Conservation (phyloP, 148 eudicot genomes). For the Amaranthus palmeri region DNA sequence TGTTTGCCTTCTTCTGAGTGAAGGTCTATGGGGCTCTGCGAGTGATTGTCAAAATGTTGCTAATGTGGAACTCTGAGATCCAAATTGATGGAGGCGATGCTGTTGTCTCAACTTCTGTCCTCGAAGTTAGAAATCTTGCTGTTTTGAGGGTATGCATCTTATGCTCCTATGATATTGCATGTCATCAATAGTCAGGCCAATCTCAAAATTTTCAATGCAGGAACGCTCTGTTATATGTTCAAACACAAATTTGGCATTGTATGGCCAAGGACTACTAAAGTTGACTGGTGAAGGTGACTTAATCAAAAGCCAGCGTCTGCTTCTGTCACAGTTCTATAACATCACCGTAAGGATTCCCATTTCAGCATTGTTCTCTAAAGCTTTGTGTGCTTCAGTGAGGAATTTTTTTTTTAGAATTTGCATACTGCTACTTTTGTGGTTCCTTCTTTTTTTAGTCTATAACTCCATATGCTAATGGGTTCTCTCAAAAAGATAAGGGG, state of each 20-base stretch:
- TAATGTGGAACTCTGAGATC: constrained; percentile 76
- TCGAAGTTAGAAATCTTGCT: constrained; percentile 76
- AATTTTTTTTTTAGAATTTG: neutral
- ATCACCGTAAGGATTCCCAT: constrained; percentile 56
- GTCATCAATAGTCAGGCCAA: constrained; percentile 7
- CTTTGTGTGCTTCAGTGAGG: constrained; percentile 1
- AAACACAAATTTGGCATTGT: constrained; percentile 69
- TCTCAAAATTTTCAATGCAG: constrained; percentile 35
- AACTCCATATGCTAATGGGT: neutral
- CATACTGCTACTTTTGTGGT: neutral
- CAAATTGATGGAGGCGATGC: constrained; percentile 62
- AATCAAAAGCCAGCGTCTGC: constrained; percentile 72
- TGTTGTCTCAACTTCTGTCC: constrained; percentile 57
- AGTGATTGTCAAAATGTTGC: constrained; percentile 73
- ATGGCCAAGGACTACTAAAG: constrained; percentile 71
- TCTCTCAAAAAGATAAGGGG: neutral
- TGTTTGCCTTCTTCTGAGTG: constrained; percentile 18
- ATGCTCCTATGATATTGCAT: neutral
- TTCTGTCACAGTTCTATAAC: constrained; percentile 72
- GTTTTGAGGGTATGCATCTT: constrained; percentile 55
- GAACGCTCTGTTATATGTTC: constrained; percentile 65
- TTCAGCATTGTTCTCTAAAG: neutral
- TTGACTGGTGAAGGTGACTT: constrained; percentile 74
- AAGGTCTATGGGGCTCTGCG: constrained; percentile 81
- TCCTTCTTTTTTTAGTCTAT: neutral